Percentiles rank a stretch among this genome's conserved stretches.
Conservation (phyloP, 2,329 filamentous ascomycete species). For the Colletotrichum simmondsii region DNA sequence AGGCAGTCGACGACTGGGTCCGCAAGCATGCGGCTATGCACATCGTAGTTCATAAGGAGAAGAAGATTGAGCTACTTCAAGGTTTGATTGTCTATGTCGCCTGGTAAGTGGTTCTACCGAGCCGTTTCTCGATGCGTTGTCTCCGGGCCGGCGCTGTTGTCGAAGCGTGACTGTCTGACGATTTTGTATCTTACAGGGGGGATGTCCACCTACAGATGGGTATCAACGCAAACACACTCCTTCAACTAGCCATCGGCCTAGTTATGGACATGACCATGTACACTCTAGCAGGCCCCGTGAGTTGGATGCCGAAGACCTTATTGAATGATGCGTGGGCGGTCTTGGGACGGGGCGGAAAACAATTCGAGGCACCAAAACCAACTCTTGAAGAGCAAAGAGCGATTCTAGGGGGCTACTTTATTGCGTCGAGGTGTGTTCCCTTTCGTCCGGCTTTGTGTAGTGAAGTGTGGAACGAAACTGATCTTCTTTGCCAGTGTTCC, state of each 20-base stretch:
- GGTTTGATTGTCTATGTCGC: conserved; percentile 49
- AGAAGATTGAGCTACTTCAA: conserved; percentile 49
- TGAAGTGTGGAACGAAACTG: background rate
- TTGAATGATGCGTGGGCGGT: conserved; percentile 46
- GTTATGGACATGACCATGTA: conserved; percentile 51
- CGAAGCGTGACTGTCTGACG: background rate
- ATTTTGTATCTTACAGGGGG: conserved; percentile 42
- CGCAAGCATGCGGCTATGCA: conserved; percentile 48
- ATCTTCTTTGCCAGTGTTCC: conserved; percentile 34
- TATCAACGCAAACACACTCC: conserved; percentile 46
- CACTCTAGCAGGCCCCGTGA: conserved; percentile 30
- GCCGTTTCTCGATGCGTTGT: background rate
- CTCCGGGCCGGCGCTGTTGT: background rate
- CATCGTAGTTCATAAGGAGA: conserved; percentile 50
- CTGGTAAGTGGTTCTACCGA: conserved; percentile 43
- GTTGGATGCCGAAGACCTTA: conserved; percentile 41
- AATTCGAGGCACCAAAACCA: conserved; percentile 37
- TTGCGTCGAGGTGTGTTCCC: conserved; percentile 45
- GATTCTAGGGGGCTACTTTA: conserved; percentile 52
- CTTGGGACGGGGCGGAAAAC: conserved; percentile 32
- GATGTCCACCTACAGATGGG: conserved; percentile 52
- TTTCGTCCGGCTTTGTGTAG: background rate
- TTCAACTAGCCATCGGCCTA: conserved; percentile 52
- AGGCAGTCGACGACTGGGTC: conserved; percentile 48
- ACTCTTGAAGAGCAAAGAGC: conserved; percentile 51